phyloP scores from a whole-genome alignment of 169 alveolate species.

The Cryptosporidium meleagridis region DNA sequence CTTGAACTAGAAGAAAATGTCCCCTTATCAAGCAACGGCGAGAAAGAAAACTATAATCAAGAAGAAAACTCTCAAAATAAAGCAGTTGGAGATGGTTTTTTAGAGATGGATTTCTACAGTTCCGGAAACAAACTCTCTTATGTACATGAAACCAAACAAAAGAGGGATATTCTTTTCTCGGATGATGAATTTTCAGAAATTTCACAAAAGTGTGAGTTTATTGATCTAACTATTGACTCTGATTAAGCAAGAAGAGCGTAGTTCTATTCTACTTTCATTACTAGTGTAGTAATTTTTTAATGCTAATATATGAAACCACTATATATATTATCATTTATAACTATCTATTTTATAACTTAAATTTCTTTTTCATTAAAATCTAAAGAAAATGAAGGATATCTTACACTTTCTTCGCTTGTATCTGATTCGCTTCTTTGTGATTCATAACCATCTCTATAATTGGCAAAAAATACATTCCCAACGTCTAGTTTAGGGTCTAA shows the following conservation, averaged over 20 bases:
- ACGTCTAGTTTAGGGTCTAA: not conserved
- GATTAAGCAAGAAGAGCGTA: not conserved
- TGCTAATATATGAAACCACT: not conserved
- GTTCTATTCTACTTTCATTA: not conserved
- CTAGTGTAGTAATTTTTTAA: not conserved
- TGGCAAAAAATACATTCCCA: not conserved
- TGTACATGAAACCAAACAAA: not conserved
- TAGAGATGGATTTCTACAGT: not conserved
- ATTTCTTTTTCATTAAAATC: not conserved
- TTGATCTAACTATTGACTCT: slow-evolving; percentile 63
- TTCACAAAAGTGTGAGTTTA: slow-evolving; percentile 61
- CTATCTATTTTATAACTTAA: not conserved
- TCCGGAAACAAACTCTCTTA: not conserved
- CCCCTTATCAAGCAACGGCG: not conserved
- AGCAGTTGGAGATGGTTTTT: not conserved
- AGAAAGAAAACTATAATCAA: not conserved
- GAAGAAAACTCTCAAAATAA: not conserved
- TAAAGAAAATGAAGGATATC: slow-evolving; percentile 1
- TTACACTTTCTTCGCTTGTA: slow-evolving; percentile 53
- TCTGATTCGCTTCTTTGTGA: slow-evolving; percentile 54
- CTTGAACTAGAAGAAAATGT: not conserved
- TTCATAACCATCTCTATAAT: slow-evolving; percentile 16
- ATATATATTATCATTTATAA: no score
- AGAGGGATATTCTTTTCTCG: not conserved
- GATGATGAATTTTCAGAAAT: slow-evolving; percentile 38